phyloP scores from a whole-genome alignment of 192 early-diverging fungal species.

The Chytriomyces sp. region DNA sequence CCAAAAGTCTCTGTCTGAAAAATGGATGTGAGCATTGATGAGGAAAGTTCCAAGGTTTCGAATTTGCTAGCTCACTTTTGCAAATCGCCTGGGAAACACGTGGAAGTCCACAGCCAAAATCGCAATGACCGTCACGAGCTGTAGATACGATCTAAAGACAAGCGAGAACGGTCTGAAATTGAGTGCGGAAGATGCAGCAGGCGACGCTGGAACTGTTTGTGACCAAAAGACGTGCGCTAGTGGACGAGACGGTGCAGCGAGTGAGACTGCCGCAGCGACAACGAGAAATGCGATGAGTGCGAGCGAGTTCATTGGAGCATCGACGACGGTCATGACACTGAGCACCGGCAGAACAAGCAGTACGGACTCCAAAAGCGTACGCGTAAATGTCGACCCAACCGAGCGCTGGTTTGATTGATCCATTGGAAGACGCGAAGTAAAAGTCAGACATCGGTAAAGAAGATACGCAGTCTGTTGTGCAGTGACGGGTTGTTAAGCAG shows the following conservation, averaged over 20 bases:
- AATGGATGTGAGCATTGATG: not conserved
- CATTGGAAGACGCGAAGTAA: not conserved
- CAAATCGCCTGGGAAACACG: constrained; percentile 85
- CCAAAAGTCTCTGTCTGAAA: constrained; percentile 80
- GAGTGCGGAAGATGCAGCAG: too few relatives aligned
- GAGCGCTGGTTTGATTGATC: not conserved
- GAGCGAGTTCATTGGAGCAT: constrained; percentile 24
- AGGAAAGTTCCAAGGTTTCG: not conserved
- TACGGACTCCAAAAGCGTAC: constrained; percentile 29
- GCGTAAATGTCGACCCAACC: not conserved
- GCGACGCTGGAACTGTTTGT: not conserved
- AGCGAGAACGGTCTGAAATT: constrained; percentile 26
- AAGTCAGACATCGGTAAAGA: not conserved
- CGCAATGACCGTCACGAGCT: constrained; percentile 59
- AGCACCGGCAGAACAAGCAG: constrained; percentile 33
- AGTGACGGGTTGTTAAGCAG: too few relatives aligned
- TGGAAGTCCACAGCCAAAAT: constrained; percentile 96
- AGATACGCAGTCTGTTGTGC: too few relatives aligned
- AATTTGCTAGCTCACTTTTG: constrained; percentile 59
- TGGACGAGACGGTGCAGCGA: constrained; percentile 14
- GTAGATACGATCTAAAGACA: constrained; percentile 45
- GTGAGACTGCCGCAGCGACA: constrained; percentile 7
- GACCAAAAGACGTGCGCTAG: not conserved
- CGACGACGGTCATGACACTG: constrained; percentile 32
- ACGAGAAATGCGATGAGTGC: not conserved